Conservation (phyloP, 2,329 filamentous ascomycete genomes). For the Lachnum nothofagi region DNA sequence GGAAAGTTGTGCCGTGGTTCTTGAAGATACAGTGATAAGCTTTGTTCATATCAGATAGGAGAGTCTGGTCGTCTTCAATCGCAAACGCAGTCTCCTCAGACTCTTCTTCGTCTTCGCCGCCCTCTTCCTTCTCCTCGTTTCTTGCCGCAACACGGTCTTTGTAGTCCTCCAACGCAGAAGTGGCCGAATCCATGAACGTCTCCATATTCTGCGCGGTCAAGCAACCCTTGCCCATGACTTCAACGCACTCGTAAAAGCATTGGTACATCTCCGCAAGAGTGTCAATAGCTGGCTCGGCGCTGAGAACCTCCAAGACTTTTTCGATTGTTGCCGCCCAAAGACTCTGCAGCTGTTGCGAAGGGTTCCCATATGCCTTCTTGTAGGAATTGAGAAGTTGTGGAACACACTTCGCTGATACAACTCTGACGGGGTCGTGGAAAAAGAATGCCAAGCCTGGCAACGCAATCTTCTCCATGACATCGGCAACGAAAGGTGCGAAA, state of each 20-base stretch:
- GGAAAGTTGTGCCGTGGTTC: constrained; percentile 80
- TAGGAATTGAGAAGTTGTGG: constrained; percentile 89
- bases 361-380: constrained; percentile 81
- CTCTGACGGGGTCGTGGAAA: constrained; percentile 96
- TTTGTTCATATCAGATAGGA: constrained; percentile 99
- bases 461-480: constrained; percentile 95
- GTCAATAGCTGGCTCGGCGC: constrained; percentile 90
- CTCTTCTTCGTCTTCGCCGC: constrained; percentile 80
- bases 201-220: constrained; percentile 74
- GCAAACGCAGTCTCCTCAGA: constrained; percentile 82
- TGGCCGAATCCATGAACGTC: constrained; percentile 79
- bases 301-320: constrained; percentile 88
- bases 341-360: constrained; percentile 71
- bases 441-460: constrained; percentile 93
- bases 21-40: constrained; percentile 99
- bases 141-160: constrained; percentile 78
- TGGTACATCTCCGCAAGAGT: constrained; percentile 98
- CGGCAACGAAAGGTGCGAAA: constrained; percentile 85
- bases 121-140: constrained; percentile 69
- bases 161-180: constrained; percentile 86
- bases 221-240: constrained; percentile 83
- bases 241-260: constrained; percentile 97
- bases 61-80: constrained; percentile 93
- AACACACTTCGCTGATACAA: constrained; percentile 89
- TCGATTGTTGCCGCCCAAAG: constrained; percentile 83